A percentile compares a stretch with the other conserved stretches of the same genome.
Evolutionary conservation across 2,329 filamentous ascomycete genomes (phyloP).

Genomic region (Arthroderma sp.): DNA sequence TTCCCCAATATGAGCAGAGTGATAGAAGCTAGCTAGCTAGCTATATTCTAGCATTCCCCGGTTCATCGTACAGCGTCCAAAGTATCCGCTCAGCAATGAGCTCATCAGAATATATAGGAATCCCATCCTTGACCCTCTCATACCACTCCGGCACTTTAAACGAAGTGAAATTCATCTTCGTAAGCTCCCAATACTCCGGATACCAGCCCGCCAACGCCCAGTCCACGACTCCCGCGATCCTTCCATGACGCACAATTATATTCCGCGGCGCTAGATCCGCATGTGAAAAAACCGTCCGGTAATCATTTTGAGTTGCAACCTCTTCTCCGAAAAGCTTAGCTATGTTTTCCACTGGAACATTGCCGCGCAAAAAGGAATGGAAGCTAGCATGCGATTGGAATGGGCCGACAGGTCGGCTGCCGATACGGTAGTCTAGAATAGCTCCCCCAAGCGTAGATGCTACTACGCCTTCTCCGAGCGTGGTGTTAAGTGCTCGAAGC

Average conservation of each 20-base stretch:
- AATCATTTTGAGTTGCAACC: constrained; percentile 7
- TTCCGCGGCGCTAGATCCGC: constrained; percentile 16
- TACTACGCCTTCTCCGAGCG: constrained; percentile 6
- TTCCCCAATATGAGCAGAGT: too few species aligned
- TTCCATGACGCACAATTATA: constrained; percentile 13
- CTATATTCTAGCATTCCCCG: constrained; percentile 5
- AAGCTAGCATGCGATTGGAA: constrained; percentile 9
- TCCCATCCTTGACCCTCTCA: constrained; percentile 6
- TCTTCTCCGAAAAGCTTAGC: constrained; percentile 8
- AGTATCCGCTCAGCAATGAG: constrained; percentile 9
- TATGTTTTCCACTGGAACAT: constrained; percentile 8
- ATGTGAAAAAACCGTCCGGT: constrained; percentile 13
- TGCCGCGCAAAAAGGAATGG: constrained; percentile 10
- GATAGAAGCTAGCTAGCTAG: too few species aligned
- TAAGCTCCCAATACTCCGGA: constrained; percentile 15
- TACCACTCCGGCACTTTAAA: constrained; percentile 9
- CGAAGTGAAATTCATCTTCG: constrained; percentile 10
- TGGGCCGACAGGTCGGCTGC: constrained; percentile 8
- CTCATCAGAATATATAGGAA: constrained; percentile 10
- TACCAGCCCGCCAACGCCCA: constrained; percentile 17
- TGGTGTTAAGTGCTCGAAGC: constrained; percentile 8
- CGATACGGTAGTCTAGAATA: constrained; percentile 10
- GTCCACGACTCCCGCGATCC: constrained; percentile 15
- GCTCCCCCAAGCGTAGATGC: constrained; percentile 7
- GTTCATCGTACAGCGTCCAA: constrained; percentile 10